phyloP scores from a whole-genome alignment of 352 stramenopile species.

The Pythium rishiriense region DNA sequence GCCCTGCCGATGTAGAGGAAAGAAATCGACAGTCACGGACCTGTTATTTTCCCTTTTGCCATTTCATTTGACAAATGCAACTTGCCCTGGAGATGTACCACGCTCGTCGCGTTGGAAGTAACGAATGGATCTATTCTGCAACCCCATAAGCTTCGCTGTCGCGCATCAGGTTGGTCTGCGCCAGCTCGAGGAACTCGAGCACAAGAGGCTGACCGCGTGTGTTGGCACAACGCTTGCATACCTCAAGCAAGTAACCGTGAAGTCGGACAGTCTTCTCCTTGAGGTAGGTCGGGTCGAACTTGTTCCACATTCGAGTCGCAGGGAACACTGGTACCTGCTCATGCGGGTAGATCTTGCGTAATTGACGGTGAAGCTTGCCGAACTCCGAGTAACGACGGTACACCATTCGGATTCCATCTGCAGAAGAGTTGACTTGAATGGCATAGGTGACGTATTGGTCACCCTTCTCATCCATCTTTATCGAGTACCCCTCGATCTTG shows the following conservation, averaged over 20 bases:
- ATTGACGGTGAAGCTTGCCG: slow-evolving; percentile 64
- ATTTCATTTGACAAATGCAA: neutral
- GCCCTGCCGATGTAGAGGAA: neutral
- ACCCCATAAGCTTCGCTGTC: slow-evolving; percentile 21
- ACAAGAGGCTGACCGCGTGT: slow-evolving; percentile 61
- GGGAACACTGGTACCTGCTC: slow-evolving; percentile 75
- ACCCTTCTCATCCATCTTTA: slow-evolving; percentile 71
- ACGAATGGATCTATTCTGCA: slow-evolving; percentile 1
- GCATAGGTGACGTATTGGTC: slow-evolving; percentile 76
- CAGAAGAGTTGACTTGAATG: slow-evolving; percentile 76
- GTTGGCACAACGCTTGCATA: slow-evolving; percentile 76
- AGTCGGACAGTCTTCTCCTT: slow-evolving; percentile 77
- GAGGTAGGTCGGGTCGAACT: slow-evolving; percentile 80
- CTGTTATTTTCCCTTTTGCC: neutral
- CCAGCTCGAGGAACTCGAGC: slow-evolving; percentile 65
- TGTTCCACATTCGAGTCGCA: slow-evolving; percentile 80
- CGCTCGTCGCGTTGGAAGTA: neutral
- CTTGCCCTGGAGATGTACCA: neutral
- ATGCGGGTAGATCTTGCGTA: slow-evolving; percentile 77
- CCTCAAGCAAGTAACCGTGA: slow-evolving; percentile 68
- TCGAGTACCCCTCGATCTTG: slow-evolving; percentile 76
- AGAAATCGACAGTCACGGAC: neutral
- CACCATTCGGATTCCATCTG: slow-evolving; percentile 62
- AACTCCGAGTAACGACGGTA: slow-evolving; percentile 84
- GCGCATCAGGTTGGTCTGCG: slow-evolving; percentile 15